Conservation (phyloP, 1,139 yeast species). For the Suhomyces maxii region DNA sequence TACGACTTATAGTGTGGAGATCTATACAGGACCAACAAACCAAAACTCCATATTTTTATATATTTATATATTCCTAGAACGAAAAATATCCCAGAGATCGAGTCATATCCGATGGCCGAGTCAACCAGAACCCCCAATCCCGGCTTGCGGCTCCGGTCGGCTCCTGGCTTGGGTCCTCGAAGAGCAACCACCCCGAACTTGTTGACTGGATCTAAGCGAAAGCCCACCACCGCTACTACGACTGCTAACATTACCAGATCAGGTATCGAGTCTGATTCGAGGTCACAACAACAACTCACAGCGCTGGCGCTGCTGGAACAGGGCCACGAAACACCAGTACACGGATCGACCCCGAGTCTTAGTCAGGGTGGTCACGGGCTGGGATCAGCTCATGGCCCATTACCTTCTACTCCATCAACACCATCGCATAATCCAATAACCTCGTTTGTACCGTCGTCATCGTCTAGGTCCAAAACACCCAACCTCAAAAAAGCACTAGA, state of each 20-base stretch:
- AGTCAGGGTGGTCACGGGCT: no score
- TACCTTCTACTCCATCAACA: conserved; percentile 2
- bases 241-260: conserved; percentile 9
- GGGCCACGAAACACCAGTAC: background rate
- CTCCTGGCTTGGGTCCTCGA: background rate
- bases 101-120: no score
- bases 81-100: no score
- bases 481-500: conserved; percentile 2
- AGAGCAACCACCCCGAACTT: conserved; percentile 6
- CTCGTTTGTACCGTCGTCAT: background rate
- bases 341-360: background rate
- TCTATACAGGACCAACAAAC: no score
- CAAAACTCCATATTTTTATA: no score
- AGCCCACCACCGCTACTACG: conserved; percentile 12
- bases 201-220: conserved; percentile 6
- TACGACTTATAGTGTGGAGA: no score
- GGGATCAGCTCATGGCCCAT: background rate
- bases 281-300: background rate
- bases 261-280: conserved; percentile 2
- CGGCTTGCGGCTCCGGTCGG: background rate
- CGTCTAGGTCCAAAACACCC: conserved; percentile 2
- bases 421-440: background rate
- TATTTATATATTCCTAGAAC: no score
- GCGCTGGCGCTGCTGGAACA: background rate
- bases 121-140: background rate